phyloP scores from a whole-genome alignment of 2,329 filamentous ascomycete species.

The Aureobasidium sp. region DNA sequence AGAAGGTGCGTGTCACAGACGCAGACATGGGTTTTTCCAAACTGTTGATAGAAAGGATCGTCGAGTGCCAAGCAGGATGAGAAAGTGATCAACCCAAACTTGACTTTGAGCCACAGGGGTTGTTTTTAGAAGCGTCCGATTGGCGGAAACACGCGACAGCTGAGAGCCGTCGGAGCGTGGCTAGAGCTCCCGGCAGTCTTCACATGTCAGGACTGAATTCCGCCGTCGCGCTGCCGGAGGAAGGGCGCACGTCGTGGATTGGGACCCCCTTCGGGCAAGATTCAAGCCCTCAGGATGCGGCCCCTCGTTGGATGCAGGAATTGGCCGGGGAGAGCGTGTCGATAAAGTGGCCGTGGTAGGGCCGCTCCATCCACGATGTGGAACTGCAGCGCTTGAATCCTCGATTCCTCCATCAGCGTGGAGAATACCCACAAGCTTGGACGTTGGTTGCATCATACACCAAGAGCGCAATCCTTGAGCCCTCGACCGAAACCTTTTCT shows the following conservation, averaged over 20 bases:
- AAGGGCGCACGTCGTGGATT: neutral
- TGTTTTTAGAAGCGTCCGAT: neutral
- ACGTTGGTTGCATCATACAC: conserved; percentile 12
- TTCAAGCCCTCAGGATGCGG: neutral
- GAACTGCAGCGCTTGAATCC: neutral
- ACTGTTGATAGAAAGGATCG: conserved; percentile 1
- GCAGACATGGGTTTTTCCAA: neutral
- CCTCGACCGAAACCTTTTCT: neutral
- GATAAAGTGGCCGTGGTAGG: neutral
- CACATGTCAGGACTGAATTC: neutral
- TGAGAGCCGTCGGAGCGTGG: neutral
- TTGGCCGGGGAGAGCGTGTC: neutral
- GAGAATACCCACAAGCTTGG: conserved; percentile 11
- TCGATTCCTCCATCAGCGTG: conserved; percentile 5
- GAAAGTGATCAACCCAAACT: neutral
- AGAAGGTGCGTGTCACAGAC: neutral
- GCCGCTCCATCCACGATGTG: neutral
- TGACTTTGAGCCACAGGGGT: neutral
- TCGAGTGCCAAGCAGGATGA: neutral
- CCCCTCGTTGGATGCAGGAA: neutral
- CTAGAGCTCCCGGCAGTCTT: neutral
- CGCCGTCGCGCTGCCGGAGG: neutral
- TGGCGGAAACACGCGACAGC: neutral
- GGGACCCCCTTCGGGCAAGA: neutral
- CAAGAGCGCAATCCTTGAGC: conserved; percentile 9